Base-by-base conservation (phyloP, 495 filamentous ascomycete genomes). In the Durotheca rogersii region DNA sequence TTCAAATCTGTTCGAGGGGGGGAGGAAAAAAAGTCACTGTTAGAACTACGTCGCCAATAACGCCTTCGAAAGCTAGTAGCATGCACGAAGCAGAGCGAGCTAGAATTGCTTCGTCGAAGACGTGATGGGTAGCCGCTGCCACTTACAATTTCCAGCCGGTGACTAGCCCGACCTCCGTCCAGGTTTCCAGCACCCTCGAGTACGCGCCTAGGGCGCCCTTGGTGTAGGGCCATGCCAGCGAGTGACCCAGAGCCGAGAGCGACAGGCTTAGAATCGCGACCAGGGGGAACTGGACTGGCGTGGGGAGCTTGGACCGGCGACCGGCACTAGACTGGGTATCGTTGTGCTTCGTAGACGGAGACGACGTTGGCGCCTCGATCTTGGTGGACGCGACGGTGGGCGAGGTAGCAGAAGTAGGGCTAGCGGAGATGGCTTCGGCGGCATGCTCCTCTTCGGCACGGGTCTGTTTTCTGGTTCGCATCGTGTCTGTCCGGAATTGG, bases 61-160 rank as follows among this genome's bases (percentile, higher is more conserved):
- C 37, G 11, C 41, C 20, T n/a, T n/a, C n/a, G n/a, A n/a, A n/a
- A n/a, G n/a, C n/a, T n/a, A n/a, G 17, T 12, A 46, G 19, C 15
- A n/a, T 9, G 4, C 39, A 43, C 39, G 37, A 12, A n/a, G 42
- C 34, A 20, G 23, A 31, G 17, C 14, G 35, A 27, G 7, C 30
- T n/a, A 9, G 6, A 41, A 44, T n/a, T n/a, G n/a, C n/a, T n/a
- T n/a, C n/a, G n/a, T n/a, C n/a, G n/a, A n/a, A n/a, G n/a, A n/a
- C n/a, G n/a, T n/a, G n/a, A n/a, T 21, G 7, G 37, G 9, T 30
- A n/a, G n/a, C n/a, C n/a, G n/a, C n/a, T n/a, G n/a, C n/a, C n/a
- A 70, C 77, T 61, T 54, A 81, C 77, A 72, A 68, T 69, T 77
- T 84, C 85, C 86, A 91, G 6, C 57, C 79, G 7, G 86, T 67